Evolutionary conservation across 805 yeast genomes (phyloP), one percentile per base, ranked within the genome.

Genomic region (Ogataea philodendri): DNA sequence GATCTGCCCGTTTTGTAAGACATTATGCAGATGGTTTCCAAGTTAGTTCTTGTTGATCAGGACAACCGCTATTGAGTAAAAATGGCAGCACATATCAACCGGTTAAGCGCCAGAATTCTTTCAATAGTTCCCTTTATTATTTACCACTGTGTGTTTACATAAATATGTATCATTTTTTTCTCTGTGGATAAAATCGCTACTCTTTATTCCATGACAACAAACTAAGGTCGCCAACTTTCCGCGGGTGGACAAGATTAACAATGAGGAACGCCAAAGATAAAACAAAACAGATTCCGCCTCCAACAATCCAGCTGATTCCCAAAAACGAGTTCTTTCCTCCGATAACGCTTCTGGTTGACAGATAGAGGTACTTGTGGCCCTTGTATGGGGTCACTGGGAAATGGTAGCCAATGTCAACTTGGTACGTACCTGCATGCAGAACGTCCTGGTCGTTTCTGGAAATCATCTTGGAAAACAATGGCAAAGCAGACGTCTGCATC

Each of bases 401-500:
- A 49, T 84, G 88, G 43, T 84, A 65, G 0, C 88, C 93, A 24
- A 81, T 70, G 24, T 70, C 62, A 14, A 81, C 63, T 57, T 81
- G 77, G 52, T 84, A 84, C 9, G 67, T 67, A 24, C 93, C 93
- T 5, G 66, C 64, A 9, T 59, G 53, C 42, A 84, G 58, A 2
- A 61, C 60, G 24, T 76, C 80, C 30, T 76, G 54, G 42, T 74
- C 78, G 52, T 82, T 83, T 55, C 84, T 70, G 35, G 75, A 67
- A 8, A 76, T 76, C 57, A 84, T 59, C 57, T 83, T 84, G 45
- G 79, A 73, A 56, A 81, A 81, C 14, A 68, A 64, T 11, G 89
- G 73, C 42, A 84, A 66, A 0, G 86, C 93, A 5, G 89, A 79
- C 2, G 90, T 79, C 43, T 86, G 72, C 90, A 84, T 84, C 94